Percentiles rank a stretch among this genome's conserved stretches.
phyloP scores from a whole-genome alignment of 176 grass and related monocot genomes.

The Triticum aestivum region DNA sequence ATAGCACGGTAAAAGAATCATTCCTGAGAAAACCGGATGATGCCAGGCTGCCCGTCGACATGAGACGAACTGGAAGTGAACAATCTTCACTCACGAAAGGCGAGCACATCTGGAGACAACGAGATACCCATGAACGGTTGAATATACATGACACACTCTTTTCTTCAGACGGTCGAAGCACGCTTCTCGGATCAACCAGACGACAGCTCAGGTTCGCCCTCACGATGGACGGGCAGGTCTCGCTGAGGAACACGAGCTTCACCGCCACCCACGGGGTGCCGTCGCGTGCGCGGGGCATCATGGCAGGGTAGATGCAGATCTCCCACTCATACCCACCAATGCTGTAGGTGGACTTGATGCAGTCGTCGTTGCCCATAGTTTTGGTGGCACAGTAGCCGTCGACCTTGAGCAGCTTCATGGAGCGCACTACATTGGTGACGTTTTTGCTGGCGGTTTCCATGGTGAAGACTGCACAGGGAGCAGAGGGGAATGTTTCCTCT shows the following conservation, averaged over 20 bases:
- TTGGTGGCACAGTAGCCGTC: constrained; percentile 1
- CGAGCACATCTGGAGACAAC: background rate
- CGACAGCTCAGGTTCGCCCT: background rate
- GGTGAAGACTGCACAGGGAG: background rate
- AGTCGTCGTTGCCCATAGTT: background rate
- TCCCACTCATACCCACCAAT: background rate
- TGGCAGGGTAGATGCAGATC: background rate
- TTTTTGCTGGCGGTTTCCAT: background rate
- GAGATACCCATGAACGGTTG: background rate
- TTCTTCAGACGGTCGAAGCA: background rate
- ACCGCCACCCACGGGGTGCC: background rate
- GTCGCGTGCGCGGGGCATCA: background rate
- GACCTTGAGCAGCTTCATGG: background rate
- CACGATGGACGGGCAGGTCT: background rate
- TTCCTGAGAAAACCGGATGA: background rate
- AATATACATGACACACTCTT: background rate
- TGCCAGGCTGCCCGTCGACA: background rate
- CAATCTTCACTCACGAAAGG: background rate
- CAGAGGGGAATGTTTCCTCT: no score
- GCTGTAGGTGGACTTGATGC: background rate
- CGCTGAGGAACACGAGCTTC: background rate
- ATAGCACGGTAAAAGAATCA: constrained; percentile 14
- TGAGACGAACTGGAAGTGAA: background rate
- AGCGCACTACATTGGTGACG: background rate
- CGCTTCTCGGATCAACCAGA: background rate